Percentiles rank a stretch among this genome's conserved stretches.
Evolutionary conservation across 2,329 filamentous ascomycete genomes (phyloP).

Genomic region (Alternaria triticina): DNA sequence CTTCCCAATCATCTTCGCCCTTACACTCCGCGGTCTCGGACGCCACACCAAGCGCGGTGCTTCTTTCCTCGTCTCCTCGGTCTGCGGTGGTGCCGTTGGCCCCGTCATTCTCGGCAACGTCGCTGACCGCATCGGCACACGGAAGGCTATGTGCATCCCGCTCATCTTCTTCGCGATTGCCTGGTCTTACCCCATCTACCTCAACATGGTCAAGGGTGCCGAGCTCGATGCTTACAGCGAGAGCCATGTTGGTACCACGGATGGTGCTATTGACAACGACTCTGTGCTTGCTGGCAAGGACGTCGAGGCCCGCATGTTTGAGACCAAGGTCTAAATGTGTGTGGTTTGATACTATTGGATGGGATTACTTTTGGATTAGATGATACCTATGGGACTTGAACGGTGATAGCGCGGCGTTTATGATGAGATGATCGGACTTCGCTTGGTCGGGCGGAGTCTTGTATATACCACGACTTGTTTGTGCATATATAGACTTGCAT

Average conservation of each 20-base stretch:
- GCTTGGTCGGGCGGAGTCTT: background rate
- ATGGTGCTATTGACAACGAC: constrained; percentile 32
- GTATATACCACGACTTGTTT: constrained; percentile 1
- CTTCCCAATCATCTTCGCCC: constrained; percentile 50
- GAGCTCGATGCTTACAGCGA: constrained; percentile 47
- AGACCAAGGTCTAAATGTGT: constrained; percentile 13
- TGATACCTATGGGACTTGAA: background rate
- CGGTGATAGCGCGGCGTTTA: background rate
- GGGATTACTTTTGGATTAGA: background rate
- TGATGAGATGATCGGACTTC: background rate
- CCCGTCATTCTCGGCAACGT: constrained; percentile 47
- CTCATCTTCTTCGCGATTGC: constrained; percentile 44
- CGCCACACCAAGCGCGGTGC: constrained; percentile 50
- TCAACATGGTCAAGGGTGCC: constrained; percentile 43
- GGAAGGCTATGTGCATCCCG: constrained; percentile 47
- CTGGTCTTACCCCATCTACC: constrained; percentile 47
- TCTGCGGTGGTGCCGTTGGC: constrained; percentile 46
- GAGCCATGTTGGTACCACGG: constrained; percentile 36
- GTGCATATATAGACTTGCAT: background rate
- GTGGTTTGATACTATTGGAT: background rate
- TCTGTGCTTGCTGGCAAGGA: constrained; percentile 34
- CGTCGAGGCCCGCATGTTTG: constrained; percentile 27
- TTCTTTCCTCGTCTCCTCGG: constrained; percentile 46
- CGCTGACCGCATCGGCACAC: constrained; percentile 40
- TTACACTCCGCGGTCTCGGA: constrained; percentile 47